phyloP scores from a whole-genome alignment of 169 alveolate species.

The Plasmodium gallinaceum region DNA sequence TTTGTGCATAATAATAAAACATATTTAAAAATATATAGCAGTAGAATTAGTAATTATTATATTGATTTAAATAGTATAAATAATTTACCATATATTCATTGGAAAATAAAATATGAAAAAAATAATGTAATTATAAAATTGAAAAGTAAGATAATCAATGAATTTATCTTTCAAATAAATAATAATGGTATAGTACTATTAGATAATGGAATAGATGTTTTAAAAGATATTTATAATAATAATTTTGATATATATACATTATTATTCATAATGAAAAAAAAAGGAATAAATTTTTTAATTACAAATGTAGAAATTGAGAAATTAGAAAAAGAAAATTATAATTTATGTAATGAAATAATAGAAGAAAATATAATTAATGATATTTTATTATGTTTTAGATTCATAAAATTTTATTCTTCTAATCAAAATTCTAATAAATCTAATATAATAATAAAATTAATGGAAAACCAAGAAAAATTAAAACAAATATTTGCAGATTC shows the following conservation, averaged over 20 bases:
- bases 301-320: slow-evolving; percentile 49
- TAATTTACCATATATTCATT: slow-evolving; percentile 31
- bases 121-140: slow-evolving; percentile 40
- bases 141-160: slow-evolving; percentile 23
- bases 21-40: slow-evolving; percentile 56
- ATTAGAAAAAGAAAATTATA: slow-evolving; percentile 18
- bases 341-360: slow-evolving; percentile 11
- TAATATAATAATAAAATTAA: slow-evolving; percentile 13
- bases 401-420: slow-evolving; percentile 49
- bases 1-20: slow-evolving; percentile 31
- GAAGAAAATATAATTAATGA: slow-evolving; percentile 70
- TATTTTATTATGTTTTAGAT: slow-evolving; percentile 48
- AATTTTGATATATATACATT: slow-evolving; percentile 36
- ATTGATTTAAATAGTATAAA: slow-evolving; percentile 36
- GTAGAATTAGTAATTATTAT: slow-evolving; percentile 41
- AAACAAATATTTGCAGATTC: slow-evolving; percentile 7
- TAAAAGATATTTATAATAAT: slow-evolving; percentile 46
- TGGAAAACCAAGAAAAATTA: slow-evolving; percentile 1
- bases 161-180: slow-evolving; percentile 54
- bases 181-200: slow-evolving; percentile 40
- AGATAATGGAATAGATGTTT: slow-evolving; percentile 52
- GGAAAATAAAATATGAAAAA: slow-evolving; percentile 52
- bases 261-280: slow-evolving; percentile 67
- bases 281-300: slow-evolving; percentile 56
- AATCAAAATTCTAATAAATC: neutral